phyloP scores from a whole-genome alignment of 768 basidiomycete genomes.

The Tylopilus sp. region DNA sequence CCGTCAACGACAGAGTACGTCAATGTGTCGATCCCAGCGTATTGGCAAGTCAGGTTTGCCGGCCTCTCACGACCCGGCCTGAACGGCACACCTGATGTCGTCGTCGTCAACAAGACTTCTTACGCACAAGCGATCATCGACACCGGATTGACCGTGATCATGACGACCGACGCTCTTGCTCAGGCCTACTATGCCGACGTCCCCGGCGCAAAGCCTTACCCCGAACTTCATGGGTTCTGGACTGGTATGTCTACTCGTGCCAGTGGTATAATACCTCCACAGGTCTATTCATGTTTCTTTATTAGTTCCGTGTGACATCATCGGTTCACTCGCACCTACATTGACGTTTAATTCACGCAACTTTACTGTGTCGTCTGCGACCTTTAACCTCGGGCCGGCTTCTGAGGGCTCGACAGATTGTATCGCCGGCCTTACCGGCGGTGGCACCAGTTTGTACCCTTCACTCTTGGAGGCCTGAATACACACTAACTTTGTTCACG shows the following conservation, averaged over 20 bases:
- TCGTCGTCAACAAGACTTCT: slow-evolving; percentile 22
- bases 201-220: slow-evolving; percentile 25
- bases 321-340: slow-evolving; percentile 25
- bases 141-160: slow-evolving; percentile 29
- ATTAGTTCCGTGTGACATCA: slow-evolving; percentile 32
- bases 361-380: slow-evolving; percentile 34
- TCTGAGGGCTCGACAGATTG: slow-evolving; percentile 31
- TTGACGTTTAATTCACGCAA: slow-evolving; percentile 38
- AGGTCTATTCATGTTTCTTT: background rate
- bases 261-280: no score
- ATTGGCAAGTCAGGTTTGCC: slow-evolving; percentile 37
- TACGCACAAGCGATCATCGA: slow-evolving; percentile 34
- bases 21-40: slow-evolving; percentile 30
- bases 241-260: slow-evolving; percentile 22
- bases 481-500: background rate
- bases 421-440: slow-evolving; percentile 35
- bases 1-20: slow-evolving; percentile 39
- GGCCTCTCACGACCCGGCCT: slow-evolving; percentile 25
- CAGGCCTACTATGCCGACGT: slow-evolving; percentile 29
- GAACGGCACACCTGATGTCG: slow-evolving; percentile 18
- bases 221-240: slow-evolving; percentile 33
- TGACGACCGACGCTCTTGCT: slow-evolving; percentile 25
- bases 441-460: slow-evolving; percentile 19
- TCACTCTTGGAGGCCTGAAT: background rate
- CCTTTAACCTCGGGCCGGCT: slow-evolving; percentile 43